Evolutionary conservation across 129 eudicot genomes (phyloP), one percentile per base, ranked within the genome.

Genomic region (Artemisia tridentata): DNA sequence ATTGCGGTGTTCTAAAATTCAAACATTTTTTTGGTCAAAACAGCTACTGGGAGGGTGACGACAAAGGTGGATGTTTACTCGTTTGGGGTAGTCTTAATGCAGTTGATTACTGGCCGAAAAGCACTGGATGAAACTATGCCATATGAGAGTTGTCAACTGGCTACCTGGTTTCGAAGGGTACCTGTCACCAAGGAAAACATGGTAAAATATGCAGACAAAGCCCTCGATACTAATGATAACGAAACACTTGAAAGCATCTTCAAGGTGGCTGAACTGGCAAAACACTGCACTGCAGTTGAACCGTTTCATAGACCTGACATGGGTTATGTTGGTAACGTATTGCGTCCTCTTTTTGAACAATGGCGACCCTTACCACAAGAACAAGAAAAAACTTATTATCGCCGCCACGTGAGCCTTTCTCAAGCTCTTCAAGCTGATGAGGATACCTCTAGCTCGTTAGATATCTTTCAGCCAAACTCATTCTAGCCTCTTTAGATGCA

Each of bases 351-450:
- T 43, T 77, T 82, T 15, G 80, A 63, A 65, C 48, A 73, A 41
- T 82, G 86, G 86, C 69, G 69, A 25, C 86, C 86, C 47, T 46
- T 82, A 4, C 25, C 21, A 53, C 53, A 25, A 3, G 74, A 49
- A 23, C 82, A 88, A 49, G 95, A 85, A 34, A 86, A 83, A 14
- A 71, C 54, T 15, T 57, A 63, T 48, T 86, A 84, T n/a, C 81
- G 80, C 52, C 85, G 63, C 25, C 80, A 83, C 46, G 74, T 80
- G 89, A 86, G 87, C 68, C 88, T 86, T 5, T 84, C 92, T 14
- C 84, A 86, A 60, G 82, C 69, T 41, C 81, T 88, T 62, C 91
- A 88, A 84, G 79, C 82, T 7, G 78, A 79, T 57, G 96, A 86
- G 68, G 91, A 85, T 62, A 81, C 91, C 38, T 83, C 85, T 7